Percentiles rank a stretch among this genome's conserved stretches.
These are phyloP conservation scores for Taphrina sp. DNA, from an alignment of 1,139 yeast species.

Conservation along the genomic window DNA sequence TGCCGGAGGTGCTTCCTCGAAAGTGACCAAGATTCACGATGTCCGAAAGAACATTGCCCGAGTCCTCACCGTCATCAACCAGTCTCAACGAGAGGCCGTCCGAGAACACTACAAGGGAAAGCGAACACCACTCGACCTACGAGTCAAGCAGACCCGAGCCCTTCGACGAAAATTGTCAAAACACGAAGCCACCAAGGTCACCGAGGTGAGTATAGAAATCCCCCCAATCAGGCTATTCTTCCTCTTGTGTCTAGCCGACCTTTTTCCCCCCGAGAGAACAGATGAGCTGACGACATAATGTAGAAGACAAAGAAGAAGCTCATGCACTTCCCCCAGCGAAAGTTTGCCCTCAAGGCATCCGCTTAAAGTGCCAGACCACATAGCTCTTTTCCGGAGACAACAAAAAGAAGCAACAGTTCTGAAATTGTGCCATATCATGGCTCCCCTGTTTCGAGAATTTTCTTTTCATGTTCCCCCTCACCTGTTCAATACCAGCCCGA, in stretches of 20 bases:
- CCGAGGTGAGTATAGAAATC: constrained; percentile 49
- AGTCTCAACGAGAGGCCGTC: constrained; percentile 93
- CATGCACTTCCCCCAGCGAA: constrained; percentile 33
- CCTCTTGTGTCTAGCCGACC: constrained; percentile 20
- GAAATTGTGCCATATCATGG: no score
- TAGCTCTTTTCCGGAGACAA: no score
- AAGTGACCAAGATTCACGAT: constrained; percentile 66
- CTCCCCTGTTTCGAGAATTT: no score
- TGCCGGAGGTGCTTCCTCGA: constrained; percentile 72
- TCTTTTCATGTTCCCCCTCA: no score
- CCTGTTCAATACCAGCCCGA: no score
- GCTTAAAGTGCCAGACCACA: no score
- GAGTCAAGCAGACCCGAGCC: constrained; percentile 99
- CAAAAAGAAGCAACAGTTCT: no score
- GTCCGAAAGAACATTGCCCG: constrained; percentile 99
- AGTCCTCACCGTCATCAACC: constrained; percentile 95
- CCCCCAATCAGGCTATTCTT: constrained; percentile 12
- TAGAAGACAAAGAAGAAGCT: constrained; percentile 60
- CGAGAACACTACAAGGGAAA: constrained; percentile 91
- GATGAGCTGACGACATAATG: no score
- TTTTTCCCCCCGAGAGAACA: no score
- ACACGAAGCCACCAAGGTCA: constrained; percentile 95
- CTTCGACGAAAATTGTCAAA: constrained; percentile 94
- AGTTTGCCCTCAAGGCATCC: constrained; percentile 26
- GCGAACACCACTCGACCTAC: constrained; percentile 97